Conservation (phyloP, 768 basidiomycete species). For the Lentinula aciculospora region DNA sequence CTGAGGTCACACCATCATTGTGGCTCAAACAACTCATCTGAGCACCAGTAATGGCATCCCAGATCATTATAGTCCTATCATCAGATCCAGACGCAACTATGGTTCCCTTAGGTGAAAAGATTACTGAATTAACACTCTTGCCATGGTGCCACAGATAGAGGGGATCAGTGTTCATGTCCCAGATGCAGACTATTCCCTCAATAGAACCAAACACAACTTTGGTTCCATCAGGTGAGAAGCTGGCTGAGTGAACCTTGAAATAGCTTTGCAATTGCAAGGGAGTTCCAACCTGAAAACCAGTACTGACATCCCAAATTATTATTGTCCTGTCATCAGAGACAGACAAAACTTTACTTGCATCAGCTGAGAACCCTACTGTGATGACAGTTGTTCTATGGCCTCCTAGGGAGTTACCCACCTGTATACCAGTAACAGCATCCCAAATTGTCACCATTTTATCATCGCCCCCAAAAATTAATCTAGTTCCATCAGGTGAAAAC, state of each 20-base stretch:
- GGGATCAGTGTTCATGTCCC: no score
- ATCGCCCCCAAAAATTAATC: background rate
- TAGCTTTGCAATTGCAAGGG: no score
- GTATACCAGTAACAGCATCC: background rate
- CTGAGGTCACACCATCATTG: background rate
- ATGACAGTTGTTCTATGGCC: background rate
- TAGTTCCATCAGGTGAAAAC: background rate
- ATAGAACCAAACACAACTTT: background rate
- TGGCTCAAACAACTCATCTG: no score
- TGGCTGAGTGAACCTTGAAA: no score
- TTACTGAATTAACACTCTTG: background rate
- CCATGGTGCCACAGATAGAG: no score
- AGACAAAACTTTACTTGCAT: constrained; percentile 2
- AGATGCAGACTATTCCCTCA: background rate
- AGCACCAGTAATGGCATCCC: no score
- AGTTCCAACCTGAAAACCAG: background rate
- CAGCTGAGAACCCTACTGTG: constrained; percentile 16
- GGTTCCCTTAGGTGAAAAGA: no score
- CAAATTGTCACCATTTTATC: background rate
- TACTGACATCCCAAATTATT: constrained; percentile 1
- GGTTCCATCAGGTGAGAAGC: background rate
- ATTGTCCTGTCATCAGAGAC: background rate
- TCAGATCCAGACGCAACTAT: no score
- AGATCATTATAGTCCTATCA: no score
- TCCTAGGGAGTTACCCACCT: background rate